Base-by-base conservation (phyloP, 1,284 basidiomycete genomes). In the Termitomyces sp. region DNA sequence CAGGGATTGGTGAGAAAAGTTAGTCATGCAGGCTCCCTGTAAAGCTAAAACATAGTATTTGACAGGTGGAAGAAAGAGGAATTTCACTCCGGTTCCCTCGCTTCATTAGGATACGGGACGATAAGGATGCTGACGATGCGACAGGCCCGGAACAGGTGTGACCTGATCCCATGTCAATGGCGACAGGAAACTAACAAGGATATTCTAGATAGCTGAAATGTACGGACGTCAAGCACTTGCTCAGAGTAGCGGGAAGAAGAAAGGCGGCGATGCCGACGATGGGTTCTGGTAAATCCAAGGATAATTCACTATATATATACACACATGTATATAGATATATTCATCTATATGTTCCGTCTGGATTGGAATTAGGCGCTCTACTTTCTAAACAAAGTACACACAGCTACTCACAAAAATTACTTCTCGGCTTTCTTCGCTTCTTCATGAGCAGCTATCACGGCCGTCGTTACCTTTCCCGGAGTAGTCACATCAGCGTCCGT, bases 31-130 rank as follows among this genome's bases (percentile, higher is more conserved):
- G 31, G 44, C 24, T 47, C 41, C 8, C 26, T 41, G 6, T 6
- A 1, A 19, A 5, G 38, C 34, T 50, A 28, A 53, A 28, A 53
- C 30, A 24, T 33, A 10, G 13, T 6, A 38, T 45, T 34, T 39
- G 13, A 51, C 61, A 93, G 92, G 84, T 88, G 33, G 92, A 93
- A 53, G 84, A 90, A 46, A 78, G 94, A 62, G 94, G 96, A 0
- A 92, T 99, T 64, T 98, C 94, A 24, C 73, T 99, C 48, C 87
- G 97, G 9, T 99, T 99, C 73, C 96, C 97, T 34, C 84, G 96
- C 28, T 99, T 98, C 71, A 82, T 98, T 61, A 83, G 87, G 52
- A 77, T 96, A 41, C 82, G 97, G 58, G 96, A 98, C 61, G 97
- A 99, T 73, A 99, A 99, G 73, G 76, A 76, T 17, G 85, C 87